phyloP scores from a whole-genome alignment of 306 rosid genomes.

The Acmispon strigosus region DNA sequence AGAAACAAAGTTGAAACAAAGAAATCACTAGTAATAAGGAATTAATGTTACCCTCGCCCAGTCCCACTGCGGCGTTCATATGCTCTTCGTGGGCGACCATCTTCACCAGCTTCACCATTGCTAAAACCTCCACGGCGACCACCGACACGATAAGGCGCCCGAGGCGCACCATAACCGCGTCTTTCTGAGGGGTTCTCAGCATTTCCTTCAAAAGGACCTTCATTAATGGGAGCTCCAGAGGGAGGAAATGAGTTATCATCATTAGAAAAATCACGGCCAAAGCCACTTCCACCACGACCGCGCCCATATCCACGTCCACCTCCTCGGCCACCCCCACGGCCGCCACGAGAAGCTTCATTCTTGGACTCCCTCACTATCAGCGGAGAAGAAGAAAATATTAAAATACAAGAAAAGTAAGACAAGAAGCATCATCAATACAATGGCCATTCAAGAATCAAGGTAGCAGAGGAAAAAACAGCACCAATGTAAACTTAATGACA shows the following conservation, averaged over 20 bases:
- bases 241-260: constrained; percentile 40
- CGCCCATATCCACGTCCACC: constrained; percentile 41
- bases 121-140: constrained; percentile 78
- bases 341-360: constrained; percentile 54
- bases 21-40: neutral
- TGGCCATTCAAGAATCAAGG: neutral
- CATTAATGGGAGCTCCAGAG: constrained; percentile 33
- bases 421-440: neutral
- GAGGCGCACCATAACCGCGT: constrained; percentile 62
- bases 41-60: constrained; percentile 57
- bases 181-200: constrained; percentile 46
- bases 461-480: neutral
- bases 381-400: neutral
- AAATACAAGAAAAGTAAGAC: neutral
- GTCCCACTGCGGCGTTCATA: constrained; percentile 87
- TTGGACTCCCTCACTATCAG: constrained; percentile 67
- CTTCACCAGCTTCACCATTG: constrained; percentile 70
- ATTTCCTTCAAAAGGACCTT: constrained; percentile 56
- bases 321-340: constrained; percentile 62
- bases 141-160: constrained; percentile 63
- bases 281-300: constrained; percentile 31
- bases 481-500: neutral
- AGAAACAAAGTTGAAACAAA: neutral
- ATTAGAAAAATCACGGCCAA: constrained; percentile 33
- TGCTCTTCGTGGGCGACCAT: constrained; percentile 57